Conservation (phyloP, 345 rosid genomes). For the Arabidopsis arenosa region DNA sequence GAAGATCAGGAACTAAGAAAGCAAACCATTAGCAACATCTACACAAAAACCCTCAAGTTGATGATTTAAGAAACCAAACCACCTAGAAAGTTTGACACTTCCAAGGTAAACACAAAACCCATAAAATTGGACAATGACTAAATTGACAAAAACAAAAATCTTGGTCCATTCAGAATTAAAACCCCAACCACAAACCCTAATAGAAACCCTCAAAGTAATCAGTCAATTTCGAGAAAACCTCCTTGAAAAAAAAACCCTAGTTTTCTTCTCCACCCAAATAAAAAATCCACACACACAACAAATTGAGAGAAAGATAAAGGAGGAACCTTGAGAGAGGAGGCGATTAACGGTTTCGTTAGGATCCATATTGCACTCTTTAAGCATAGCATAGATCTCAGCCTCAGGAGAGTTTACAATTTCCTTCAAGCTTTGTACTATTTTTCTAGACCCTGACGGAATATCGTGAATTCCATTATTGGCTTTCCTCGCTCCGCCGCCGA, state of each 20-base stretch:
- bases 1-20: conserved; percentile 1
- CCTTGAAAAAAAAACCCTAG: conserved; percentile 3
- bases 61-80: conserved; percentile 2
- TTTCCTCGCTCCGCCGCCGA: conserved; percentile 59
- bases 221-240: conserved; percentile 11
- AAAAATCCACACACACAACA: not conserved
- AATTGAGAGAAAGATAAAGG: not conserved
- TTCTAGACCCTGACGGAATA: conserved; percentile 78
- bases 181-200: conserved; percentile 36
- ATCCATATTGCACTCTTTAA: conserved; percentile 98
- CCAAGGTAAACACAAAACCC: not conserved
- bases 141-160: not conserved
- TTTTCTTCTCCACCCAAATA: not conserved
- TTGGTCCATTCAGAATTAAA: conserved; percentile 1
- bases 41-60: not conserved
- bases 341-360: conserved; percentile 97
- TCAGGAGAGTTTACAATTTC: conserved; percentile 97
- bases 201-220: conserved; percentile 29
- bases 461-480: conserved; percentile 64
- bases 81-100: conserved; percentile 11
- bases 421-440: conserved; percentile 90
- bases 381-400: conserved; percentile 92
- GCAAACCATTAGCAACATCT: not conserved
- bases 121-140: not conserved
- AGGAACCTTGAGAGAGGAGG: conserved; percentile 86